phyloP scores from a whole-genome alignment of 225 moss, liverwort and hornwort species.

The Pseudisothecium myosuroides region DNA sequence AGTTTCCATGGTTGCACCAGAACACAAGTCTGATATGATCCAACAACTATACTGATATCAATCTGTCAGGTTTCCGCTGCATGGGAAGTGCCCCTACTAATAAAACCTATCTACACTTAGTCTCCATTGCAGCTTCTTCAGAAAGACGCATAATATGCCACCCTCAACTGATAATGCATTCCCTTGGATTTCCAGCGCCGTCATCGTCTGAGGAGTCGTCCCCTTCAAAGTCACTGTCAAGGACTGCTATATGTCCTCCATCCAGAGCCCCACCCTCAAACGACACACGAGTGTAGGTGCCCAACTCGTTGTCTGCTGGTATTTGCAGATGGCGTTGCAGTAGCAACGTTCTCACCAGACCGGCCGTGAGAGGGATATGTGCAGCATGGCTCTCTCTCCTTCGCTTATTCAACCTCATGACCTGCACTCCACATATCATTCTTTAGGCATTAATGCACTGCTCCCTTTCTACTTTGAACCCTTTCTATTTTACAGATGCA shows the following conservation, averaged over 20 bases:
- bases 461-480: not conserved
- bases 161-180: slow-evolving; percentile 73
- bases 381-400: slow-evolving; percentile 46
- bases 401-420: slow-evolving; percentile 61
- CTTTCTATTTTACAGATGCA: not conserved
- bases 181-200: slow-evolving; percentile 46
- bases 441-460: not conserved
- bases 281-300: slow-evolving; percentile 31
- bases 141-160: not conserved
- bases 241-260: slow-evolving; percentile 34
- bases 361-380: slow-evolving; percentile 29
- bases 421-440: slow-evolving; percentile 13
- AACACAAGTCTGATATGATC: not conserved
- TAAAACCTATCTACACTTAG: not conserved
- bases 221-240: slow-evolving; percentile 60
- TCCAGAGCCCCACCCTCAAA: slow-evolving; percentile 46
- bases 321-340: slow-evolving; percentile 52
- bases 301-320: slow-evolving; percentile 31
- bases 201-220: slow-evolving; percentile 70
- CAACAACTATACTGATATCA: not conserved
- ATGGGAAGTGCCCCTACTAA: not conserved
- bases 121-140: not conserved
- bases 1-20: not conserved
- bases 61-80: not conserved
- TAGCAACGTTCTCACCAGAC: slow-evolving; percentile 59